These are phyloP conservation scores for Senna tora DNA, from an alignment of 306 rosid species.

Conservation along the genomic window DNA sequence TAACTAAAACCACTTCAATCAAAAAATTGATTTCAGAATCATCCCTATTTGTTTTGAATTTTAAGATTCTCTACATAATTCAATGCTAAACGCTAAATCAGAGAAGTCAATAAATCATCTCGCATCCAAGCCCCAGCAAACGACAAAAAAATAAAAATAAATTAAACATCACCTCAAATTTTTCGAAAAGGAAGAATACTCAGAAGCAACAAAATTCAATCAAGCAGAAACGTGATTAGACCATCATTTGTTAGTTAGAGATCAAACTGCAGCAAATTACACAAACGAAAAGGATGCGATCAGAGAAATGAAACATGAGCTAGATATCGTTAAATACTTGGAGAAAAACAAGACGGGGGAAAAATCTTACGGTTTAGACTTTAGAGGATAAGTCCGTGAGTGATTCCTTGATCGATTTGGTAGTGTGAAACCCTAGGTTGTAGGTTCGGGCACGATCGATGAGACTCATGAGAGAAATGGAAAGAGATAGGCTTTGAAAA, in stretches of 20 bases:
- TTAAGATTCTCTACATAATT: not conserved
- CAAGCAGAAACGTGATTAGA: not conserved
- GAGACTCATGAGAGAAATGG: not conserved
- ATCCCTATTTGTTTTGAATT: not conserved
- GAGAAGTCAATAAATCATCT: not conserved
- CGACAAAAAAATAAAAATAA: not conserved
- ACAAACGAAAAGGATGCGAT: not conserved
- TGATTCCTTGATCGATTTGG: constrained; percentile 18
- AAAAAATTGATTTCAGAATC: not conserved
- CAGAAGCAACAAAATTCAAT: not conserved
- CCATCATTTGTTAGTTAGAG: not conserved
- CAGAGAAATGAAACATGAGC: not conserved
- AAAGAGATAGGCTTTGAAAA: not conserved
- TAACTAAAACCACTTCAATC: not conserved
- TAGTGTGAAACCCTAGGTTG: constrained; percentile 40
- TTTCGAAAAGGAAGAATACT: not conserved
- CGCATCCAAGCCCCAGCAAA: not conserved
- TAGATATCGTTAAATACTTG: not conserved
- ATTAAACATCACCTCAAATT: not conserved
- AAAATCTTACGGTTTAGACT: not conserved
- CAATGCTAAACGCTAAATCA: not conserved
- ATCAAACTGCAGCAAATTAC: not conserved
- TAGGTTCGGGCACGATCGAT: not conserved
- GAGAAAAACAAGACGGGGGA: not conserved
- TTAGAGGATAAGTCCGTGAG: constrained; percentile 11